Evolutionary conservation across 495 filamentous ascomycete genomes (phyloP).

Genomic region (Gamarada debralockiae): DNA sequence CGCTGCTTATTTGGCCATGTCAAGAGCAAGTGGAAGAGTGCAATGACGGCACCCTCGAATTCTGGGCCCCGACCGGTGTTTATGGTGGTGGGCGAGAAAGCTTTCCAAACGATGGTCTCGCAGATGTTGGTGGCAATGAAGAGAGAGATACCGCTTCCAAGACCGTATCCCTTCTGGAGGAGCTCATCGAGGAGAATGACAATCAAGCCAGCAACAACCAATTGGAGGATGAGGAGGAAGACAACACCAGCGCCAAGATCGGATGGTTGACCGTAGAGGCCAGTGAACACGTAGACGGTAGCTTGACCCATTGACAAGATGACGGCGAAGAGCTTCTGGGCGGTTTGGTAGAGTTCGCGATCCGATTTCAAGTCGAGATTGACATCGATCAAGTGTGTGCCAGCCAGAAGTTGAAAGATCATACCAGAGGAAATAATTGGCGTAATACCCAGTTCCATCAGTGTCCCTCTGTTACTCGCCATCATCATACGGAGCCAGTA

Average conservation of each 20-base stretch:
- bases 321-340: conserved; percentile 98
- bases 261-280: conserved; percentile 93
- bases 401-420: conserved; percentile 99
- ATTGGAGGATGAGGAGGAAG: conserved; percentile 93
- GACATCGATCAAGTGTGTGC: conserved; percentile 99
- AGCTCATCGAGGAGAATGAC: conserved; percentile 99
- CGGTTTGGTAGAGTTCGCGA: conserved; percentile 98
- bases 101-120: conserved; percentile 99
- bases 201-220: conserved; percentile 93
- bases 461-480: conserved; percentile 95
- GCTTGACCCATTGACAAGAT: conserved; percentile 96
- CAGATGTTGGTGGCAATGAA: conserved; percentile 99
- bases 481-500: conserved; percentile 99
- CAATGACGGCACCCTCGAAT: conserved; percentile 98
- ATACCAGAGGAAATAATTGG: conserved; percentile 99
- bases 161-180: conserved; percentile 98
- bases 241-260: conserved; percentile 97
- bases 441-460: conserved; percentile 99
- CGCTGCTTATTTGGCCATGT: conserved; percentile 99
- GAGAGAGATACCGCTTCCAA: conserved; percentile 96
- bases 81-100: conserved; percentile 97
- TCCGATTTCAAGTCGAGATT: conserved; percentile 99
- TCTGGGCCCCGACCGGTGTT: conserved; percentile 99
- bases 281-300: conserved; percentile 94
- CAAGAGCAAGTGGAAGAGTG: conserved; percentile 95